Conservation (phyloP, 306 rosid species). For the Styphnolobium japonicum region DNA sequence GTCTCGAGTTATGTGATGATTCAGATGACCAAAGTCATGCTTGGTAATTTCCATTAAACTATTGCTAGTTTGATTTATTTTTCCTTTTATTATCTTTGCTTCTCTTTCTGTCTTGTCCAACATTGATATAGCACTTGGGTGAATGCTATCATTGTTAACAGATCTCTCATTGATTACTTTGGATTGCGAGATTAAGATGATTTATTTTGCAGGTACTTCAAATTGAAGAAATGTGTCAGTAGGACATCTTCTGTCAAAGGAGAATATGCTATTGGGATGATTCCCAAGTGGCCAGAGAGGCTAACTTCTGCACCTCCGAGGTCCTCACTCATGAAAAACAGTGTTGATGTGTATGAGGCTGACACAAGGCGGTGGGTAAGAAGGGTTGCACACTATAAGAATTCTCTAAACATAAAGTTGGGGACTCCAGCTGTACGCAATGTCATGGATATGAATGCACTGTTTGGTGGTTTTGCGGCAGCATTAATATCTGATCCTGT, state of each 20-base stretch:
- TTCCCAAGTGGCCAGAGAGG: conserved; percentile 91
- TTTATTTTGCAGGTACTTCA: conserved; percentile 69
- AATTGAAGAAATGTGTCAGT: conserved; percentile 79
- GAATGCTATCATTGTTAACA: neutral
- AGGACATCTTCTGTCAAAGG: conserved; percentile 64
- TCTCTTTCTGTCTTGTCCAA: neutral
- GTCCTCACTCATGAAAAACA: conserved; percentile 62
- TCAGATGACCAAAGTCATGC: conserved; percentile 73
- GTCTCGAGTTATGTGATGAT: conserved; percentile 72
- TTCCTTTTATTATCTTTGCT: conserved; percentile 11
- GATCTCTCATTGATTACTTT: neutral
- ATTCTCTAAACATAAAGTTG: conserved; percentile 64
- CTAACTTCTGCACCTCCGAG: conserved; percentile 66
- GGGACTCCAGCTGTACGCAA: conserved; percentile 82
- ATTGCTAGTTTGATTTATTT: conserved; percentile 4
- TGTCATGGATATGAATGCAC: conserved; percentile 95
- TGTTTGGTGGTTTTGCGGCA: conserved; percentile 94
- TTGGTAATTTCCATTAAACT: conserved; percentile 52
- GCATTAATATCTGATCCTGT: conserved; percentile 78
- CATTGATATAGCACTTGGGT: neutral
- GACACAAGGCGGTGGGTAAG: conserved; percentile 79
- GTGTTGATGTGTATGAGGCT: conserved; percentile 68
- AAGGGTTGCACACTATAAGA: conserved; percentile 74
- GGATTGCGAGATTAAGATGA: conserved; percentile 19
- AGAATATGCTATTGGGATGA: conserved; percentile 68